Evolutionary conservation across 1,284 basidiomycete genomes (phyloP), one percentile per base, ranked within the genome.

Genomic region (Mycena citricolor): DNA sequence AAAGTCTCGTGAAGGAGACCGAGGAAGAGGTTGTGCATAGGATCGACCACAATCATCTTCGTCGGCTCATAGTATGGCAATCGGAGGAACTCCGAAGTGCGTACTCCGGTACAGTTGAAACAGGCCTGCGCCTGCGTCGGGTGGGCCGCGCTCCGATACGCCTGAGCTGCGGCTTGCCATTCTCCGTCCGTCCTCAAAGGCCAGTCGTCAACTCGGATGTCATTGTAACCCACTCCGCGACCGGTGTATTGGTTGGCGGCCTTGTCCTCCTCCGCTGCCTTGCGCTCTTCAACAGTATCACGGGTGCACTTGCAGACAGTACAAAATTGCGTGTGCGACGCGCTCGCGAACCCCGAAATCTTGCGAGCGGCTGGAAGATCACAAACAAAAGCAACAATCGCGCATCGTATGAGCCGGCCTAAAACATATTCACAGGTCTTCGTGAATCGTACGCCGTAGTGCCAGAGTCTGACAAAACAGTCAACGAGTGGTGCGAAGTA

Each of bases 381-480:
- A 29, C 66, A 69, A 2, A 65, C 49, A 1, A 69, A 54, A 4
- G 55, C 57, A 4, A 65, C 57, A 0, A 69, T 49, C 0, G 59
- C 54, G 3, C 67, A 56, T 2, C 63, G 57, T 1, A 67, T 56
- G 1, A 56, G 58, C 8, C 55, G 55, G 8, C 64, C 64, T n/a
- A 52, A 4, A 2, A 60, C 59, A 35, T 42, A 51, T 2, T 41
- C 24, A 1, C 29, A 8, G 0, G 59, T 68, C 13, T 40, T 31
- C 1, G 33, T 42, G 8, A 65, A 39, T 21, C 31, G 60, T 5
- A 58, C 41, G 1, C 66, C 62, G 2, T 33, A 13, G 5, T 56
- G 17, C 64, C 65, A 65, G 2, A 60, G 39, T 67, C 65, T 59
- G 69, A 78, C 45, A 69, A 78, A 73, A 74, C 79, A 67, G 32